A percentile compares a stretch with the other conserved stretches of the same genome.
phyloP scores from a whole-genome alignment of 495 filamentous ascomycete genomes.

The Bryoglossum gracile region DNA sequence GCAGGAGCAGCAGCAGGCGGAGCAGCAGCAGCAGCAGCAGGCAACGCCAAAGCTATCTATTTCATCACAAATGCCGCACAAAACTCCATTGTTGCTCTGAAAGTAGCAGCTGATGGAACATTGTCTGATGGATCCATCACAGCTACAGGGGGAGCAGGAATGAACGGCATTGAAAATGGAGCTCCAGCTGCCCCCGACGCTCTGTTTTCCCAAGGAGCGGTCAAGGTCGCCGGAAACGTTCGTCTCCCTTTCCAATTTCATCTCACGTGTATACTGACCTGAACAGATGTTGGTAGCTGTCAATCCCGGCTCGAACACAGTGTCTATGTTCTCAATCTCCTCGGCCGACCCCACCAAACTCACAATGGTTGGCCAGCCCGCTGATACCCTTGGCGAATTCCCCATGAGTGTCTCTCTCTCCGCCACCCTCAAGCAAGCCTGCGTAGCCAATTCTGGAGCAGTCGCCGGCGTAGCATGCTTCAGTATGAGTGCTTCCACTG shows the following conservation, averaged over 20 bases:
- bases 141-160: constrained; percentile 33
- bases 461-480: constrained; percentile 48
- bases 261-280: too few relatives aligned
- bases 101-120: constrained; percentile 37
- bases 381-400: constrained; percentile 44
- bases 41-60: constrained; percentile 41
- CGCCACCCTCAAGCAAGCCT: constrained; percentile 38
- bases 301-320: constrained; percentile 53
- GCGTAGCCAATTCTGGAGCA: constrained; percentile 47
- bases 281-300: constrained; percentile 47
- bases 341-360: constrained; percentile 37
- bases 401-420: constrained; percentile 50
- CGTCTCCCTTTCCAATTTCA: constrained; percentile 12
- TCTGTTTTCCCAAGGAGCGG: constrained; percentile 41
- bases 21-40: constrained; percentile 1
- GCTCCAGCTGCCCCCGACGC: constrained; percentile 42
- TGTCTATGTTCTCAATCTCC: constrained; percentile 47
- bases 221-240: constrained; percentile 44
- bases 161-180: constrained; percentile 28
- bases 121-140: constrained; percentile 32
- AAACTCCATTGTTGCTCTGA: constrained; percentile 42
- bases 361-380: constrained; percentile 35
- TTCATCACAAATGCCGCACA: constrained; percentile 40
- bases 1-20: neutral
- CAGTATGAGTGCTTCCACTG: constrained; percentile 30